phyloP scores from a whole-genome alignment of 768 basidiomycete genomes.

The Suillus plorans region DNA sequence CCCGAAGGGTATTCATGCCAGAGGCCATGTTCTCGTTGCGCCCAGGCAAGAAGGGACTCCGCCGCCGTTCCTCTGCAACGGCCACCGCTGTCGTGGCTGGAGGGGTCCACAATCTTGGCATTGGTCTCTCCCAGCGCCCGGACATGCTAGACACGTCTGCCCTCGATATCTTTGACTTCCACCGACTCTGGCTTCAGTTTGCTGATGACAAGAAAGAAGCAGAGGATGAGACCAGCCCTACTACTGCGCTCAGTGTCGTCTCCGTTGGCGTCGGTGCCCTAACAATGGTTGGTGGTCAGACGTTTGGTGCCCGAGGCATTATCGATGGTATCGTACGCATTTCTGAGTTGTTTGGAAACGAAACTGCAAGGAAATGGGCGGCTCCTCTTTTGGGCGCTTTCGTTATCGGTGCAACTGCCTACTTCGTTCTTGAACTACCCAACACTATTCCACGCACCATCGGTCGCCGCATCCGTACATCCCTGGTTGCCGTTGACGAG shows the following conservation, averaged over 20 bases:
- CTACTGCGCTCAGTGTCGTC: conserved; percentile 68
- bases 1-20: conserved; percentile 87
- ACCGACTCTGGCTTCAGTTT: conserved; percentile 74
- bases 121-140: conserved; percentile 73
- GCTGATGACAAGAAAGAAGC: conserved; percentile 42
- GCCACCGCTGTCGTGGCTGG: conserved; percentile 68
- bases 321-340: conserved; percentile 78
- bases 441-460: conserved; percentile 85
- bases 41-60: conserved; percentile 40
- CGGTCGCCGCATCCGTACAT: conserved; percentile 76
- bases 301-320: conserved; percentile 69
- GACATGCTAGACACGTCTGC: conserved; percentile 81
- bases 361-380: conserved; percentile 80
- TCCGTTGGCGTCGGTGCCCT: conserved; percentile 82
- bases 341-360: conserved; percentile 78
- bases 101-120: conserved; percentile 76
- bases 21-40: conserved; percentile 90
- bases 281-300: conserved; percentile 86
- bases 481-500: conserved; percentile 50
- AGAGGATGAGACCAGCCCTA: conserved; percentile 40
- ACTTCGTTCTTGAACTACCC: conserved; percentile 86
- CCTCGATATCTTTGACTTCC: conserved; percentile 84
- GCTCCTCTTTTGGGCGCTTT: conserved; percentile 81
- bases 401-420: conserved; percentile 71
- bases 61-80: conserved; percentile 33